phyloP scores from a whole-genome alignment of 805 yeast genomes.

The Lachancea cidri region DNA sequence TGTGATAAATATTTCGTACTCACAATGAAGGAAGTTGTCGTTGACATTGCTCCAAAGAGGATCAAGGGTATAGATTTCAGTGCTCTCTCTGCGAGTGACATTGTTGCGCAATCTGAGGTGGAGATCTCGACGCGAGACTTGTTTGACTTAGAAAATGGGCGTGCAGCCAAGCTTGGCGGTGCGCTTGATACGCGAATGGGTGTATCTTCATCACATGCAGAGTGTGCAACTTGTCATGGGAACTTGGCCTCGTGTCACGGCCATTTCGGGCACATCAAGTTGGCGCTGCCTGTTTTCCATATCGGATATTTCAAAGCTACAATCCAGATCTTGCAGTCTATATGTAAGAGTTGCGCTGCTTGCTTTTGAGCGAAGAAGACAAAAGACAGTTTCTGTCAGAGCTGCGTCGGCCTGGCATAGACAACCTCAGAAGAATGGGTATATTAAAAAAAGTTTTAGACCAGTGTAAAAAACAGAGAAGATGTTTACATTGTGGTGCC shows the following conservation, averaged over 20 bases:
- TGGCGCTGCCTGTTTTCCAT: conserved; percentile 95
- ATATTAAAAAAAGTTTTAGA: conserved; percentile 76
- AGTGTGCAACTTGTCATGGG: conserved; percentile 90
- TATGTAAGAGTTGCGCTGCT: conserved; percentile 85
- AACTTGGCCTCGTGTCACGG: conserved; percentile 94
- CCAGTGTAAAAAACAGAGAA: conserved; percentile 91
- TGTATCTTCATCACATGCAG: conserved; percentile 76
- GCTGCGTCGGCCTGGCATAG: conserved; percentile 80
- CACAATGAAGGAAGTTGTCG: conserved; percentile 38
- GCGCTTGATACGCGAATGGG: conserved; percentile 95
- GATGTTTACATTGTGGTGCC: conserved; percentile 82
- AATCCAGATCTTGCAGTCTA: conserved; percentile 79
- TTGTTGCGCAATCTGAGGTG: conserved; percentile 89
- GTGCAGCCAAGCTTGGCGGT: conserved; percentile 77
- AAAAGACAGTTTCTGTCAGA: conserved; percentile 70
- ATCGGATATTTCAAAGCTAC: conserved; percentile 94
- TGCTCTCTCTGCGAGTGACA: conserved; percentile 87
- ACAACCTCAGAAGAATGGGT: conserved; percentile 88
- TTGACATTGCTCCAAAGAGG: conserved; percentile 81
- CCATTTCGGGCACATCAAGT: conserved; percentile 91
- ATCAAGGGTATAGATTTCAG: conserved; percentile 90
- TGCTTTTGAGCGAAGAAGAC: conserved; percentile 67
- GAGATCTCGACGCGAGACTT: conserved; percentile 89
- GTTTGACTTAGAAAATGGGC: conserved; percentile 84
- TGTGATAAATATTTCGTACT: neutral